Base-by-base conservation (phyloP, 2,329 filamentous ascomycete species). In the Fusarium burgessii region DNA sequence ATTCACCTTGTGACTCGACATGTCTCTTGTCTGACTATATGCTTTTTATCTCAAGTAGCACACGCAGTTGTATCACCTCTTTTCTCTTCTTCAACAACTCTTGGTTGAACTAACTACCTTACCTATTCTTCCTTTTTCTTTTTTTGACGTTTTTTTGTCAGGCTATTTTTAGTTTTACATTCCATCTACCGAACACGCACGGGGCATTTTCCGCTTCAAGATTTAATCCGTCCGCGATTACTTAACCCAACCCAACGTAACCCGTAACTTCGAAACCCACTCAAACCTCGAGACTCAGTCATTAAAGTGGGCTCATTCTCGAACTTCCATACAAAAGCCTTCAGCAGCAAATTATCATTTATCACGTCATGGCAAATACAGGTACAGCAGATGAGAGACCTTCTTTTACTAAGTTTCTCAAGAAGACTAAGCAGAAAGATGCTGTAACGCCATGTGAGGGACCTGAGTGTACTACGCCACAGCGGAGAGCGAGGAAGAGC, bases 401-500 rank as follows among this genome's bases (percentile, higher is more conserved):
- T 5, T 84, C 84, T n/a, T 87, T 87, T 72, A 77, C 79, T n/a
- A 74, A 79, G 13, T 87, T 83, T 63, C 84, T 84, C 83, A 85
- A 82, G 71, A 81, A 79, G 46, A 81, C 79, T 20, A 85, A 84
- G 73, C 78, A 84, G 11, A 75, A 70, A 36, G 20, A 33, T 13
- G 29, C 29, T 47, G 63, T 54, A 20, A 62, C 60, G 42, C 45
- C 45, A 35, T 52, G 62, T 27, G 62, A 73, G 42, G 70, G 54
- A 14, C 57, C 45, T n/a, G 70, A 57, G 13, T 62, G 52, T 43
- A 27, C 52, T 45, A 41, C 45, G 46, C 62, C 61, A 17, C 62
- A 65, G 42, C 58, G 58, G 36, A 52, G 47, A 23, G 56, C 55
- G 14, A 59, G 65, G 62, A 62, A 52, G 43, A 71, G 36, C 20